Conservation (phyloP, 352 stramenopile species). For the Phytophthora kernoviae region DNA sequence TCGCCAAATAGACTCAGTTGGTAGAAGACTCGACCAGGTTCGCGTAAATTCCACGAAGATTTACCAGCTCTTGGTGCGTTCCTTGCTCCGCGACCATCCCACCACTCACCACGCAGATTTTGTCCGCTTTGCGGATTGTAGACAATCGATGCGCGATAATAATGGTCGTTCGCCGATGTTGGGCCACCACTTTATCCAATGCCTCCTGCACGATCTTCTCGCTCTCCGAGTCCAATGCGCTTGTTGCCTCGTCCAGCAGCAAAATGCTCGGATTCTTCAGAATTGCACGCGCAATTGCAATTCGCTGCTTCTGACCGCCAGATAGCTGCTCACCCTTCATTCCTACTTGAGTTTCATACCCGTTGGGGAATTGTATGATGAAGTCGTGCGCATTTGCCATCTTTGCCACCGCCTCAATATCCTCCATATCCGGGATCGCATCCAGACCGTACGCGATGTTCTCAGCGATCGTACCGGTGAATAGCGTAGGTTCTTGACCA, state of each 20-base stretch:
- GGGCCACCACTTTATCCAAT: constrained; percentile 32
- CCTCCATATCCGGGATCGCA: constrained; percentile 53
- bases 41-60: constrained; percentile 24
- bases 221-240: constrained; percentile 86
- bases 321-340: constrained; percentile 32
- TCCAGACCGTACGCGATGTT: constrained; percentile 51
- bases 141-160: constrained; percentile 88
- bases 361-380: constrained; percentile 41
- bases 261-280: constrained; percentile 47
- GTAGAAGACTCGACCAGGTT: constrained; percentile 14
- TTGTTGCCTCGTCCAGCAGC: constrained; percentile 77
- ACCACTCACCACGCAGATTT: constrained; percentile 35
- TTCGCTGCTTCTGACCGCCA: constrained; percentile 52
- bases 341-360: constrained; percentile 43
- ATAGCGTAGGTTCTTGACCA: constrained; percentile 6
- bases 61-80: constrained; percentile 28
- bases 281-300: constrained; percentile 45
- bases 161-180: constrained; percentile 71
- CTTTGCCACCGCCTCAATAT: constrained; percentile 66
- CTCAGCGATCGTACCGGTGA: constrained; percentile 14
- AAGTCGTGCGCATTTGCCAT: constrained; percentile 49
- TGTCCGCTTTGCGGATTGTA: constrained; percentile 40
- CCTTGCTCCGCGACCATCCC: constrained; percentile 37
- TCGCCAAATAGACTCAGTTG: constrained; percentile 3
- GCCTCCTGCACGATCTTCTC: constrained; percentile 58